Conservation (phyloP, 345 rosid genomes). For the Triadica sebifera region DNA sequence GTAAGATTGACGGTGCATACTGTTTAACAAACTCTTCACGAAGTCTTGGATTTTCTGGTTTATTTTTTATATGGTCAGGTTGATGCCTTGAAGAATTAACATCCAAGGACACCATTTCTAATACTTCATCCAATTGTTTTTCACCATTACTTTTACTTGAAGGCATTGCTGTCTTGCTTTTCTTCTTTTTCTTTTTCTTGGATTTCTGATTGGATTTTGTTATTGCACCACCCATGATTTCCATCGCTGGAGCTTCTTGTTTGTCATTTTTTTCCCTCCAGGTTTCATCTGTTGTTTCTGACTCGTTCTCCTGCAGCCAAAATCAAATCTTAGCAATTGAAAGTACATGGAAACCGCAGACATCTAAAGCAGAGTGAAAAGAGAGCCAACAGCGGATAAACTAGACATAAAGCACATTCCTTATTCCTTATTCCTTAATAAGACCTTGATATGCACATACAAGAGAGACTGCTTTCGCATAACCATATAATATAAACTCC, state of each 20-base stretch:
- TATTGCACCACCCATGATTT: slow-evolving; percentile 23
- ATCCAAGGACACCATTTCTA: slow-evolving; percentile 48
- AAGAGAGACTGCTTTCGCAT: too few species aligned
- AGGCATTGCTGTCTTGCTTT: slow-evolving; percentile 44
- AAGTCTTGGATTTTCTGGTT: slow-evolving; percentile 32
- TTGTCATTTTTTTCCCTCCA: slow-evolving; percentile 16
- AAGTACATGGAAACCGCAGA: slow-evolving; percentile 2
- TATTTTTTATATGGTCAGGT: slow-evolving; percentile 26
- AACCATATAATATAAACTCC: too few species aligned
- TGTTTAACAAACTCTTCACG: slow-evolving; percentile 24
- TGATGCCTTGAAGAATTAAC: slow-evolving; percentile 27
- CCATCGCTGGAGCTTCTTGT: slow-evolving; percentile 18
- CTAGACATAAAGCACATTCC: too few species aligned
- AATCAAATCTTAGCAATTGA: slow-evolving; percentile 21
- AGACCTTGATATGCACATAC: too few species aligned
- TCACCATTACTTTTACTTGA: slow-evolving; percentile 34
- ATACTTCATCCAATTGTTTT: slow-evolving; percentile 38
- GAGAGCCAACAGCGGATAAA: too few species aligned
- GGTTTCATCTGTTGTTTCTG: slow-evolving; percentile 33
- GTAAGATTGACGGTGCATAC: slow-evolving; percentile 37
- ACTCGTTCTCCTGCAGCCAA: slow-evolving; percentile 42
- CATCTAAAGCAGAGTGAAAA: too few species aligned
- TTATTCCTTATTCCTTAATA: not conserved
- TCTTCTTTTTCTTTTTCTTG: slow-evolving; percentile 89
- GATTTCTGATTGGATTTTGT: slow-evolving; percentile 45